Evolutionary conservation across 495 filamentous ascomycete species (phyloP).

Genomic region (Aspergillus funiculosus): DNA sequence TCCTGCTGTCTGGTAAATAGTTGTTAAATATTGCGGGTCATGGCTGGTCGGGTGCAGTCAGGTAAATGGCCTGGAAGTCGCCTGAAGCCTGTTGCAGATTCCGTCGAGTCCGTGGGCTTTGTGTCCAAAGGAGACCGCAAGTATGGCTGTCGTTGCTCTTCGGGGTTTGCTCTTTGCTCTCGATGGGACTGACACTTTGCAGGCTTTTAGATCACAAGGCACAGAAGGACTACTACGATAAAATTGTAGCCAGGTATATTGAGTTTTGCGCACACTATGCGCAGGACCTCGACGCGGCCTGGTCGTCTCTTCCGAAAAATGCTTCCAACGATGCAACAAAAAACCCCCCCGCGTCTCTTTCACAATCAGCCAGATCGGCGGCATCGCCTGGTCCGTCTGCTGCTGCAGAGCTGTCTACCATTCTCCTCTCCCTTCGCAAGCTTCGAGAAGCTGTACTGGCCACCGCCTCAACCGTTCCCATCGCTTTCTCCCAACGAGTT

Average conservation of each 20-base stretch:
- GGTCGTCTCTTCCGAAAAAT: slow-evolving; percentile 57
- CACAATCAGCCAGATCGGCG: slow-evolving; percentile 20
- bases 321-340: slow-evolving; percentile 37
- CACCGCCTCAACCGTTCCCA: slow-evolving; percentile 59
- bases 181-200: slow-evolving; percentile 15
- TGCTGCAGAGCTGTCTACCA: slow-evolving; percentile 50
- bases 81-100: slow-evolving; percentile 67
- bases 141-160: slow-evolving; percentile 31
- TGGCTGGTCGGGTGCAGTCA: slow-evolving; percentile 18
- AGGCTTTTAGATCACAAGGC: slow-evolving; percentile 70
- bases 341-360: slow-evolving; percentile 33
- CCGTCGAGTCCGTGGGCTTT: slow-evolving; percentile 70
- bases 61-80: slow-evolving; percentile 47
- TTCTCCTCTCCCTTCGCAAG: slow-evolving; percentile 77
- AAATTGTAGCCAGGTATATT: slow-evolving; percentile 81
- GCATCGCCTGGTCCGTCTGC: slow-evolving; percentile 29
- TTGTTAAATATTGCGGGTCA: not conserved
- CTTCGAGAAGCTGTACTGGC: slow-evolving; percentile 73
- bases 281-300: slow-evolving; percentile 65
- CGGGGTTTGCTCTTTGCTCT: slow-evolving; percentile 8
- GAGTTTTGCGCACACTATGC: slow-evolving; percentile 70
- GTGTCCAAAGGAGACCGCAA: slow-evolving; percentile 84
- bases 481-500: slow-evolving; percentile 60
- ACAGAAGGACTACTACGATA: slow-evolving; percentile 80
- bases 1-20: too few species aligned